Base-by-base conservation (phyloP, 2,329 filamentous ascomycete species). In the Colletotrichum liaoningense region DNA sequence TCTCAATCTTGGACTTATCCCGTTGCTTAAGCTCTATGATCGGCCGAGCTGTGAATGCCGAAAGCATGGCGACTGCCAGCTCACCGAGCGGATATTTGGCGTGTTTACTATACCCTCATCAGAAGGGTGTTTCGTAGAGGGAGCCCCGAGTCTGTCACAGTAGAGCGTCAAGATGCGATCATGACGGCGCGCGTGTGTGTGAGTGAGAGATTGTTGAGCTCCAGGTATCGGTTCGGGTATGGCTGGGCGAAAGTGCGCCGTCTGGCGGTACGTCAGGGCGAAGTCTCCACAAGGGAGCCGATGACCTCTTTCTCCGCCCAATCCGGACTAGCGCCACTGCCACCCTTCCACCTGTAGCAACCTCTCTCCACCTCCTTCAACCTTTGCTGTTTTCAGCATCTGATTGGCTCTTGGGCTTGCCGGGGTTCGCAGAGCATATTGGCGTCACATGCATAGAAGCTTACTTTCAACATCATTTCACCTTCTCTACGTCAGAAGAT, bases 1-100 rank as follows among this genome's bases (percentile, higher is more conserved):
- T 97, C 85, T 99, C 97, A 84, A 99, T 98, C 88, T 93, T 97
- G 77, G 94, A 97, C 88, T 97, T 98, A 90, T 98, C 96, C 84
- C 94, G 93, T 84, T 92, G 92, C 86, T 94, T 95, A 80, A 99
- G 93, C 93, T 99, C 97, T 88, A 98, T 94, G 83, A 99, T 96
- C 76, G 95, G 94, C 81, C 94, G 94, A 86, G 97, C 95, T 78
- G 94, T 97, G 86, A 99, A 99, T 81, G 97, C 97, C 85, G 96
- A 97, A 85, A 99, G 93, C 97, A 98, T 98, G 84, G 87, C 88
- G 83, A 80, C 77, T 77, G 79, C 83, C 83, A 86, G 85, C 85
- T 83, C 84, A 76, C 77, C 52, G 57, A 67, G 71, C 71, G 78
- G 72, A 79, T 68, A 24, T 54, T 16, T 38, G 9, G 22, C 49